Evolutionary conservation across 2,329 filamentous ascomycete genomes (phyloP).

Genomic region (Torrubiellomyces zombiae): DNA sequence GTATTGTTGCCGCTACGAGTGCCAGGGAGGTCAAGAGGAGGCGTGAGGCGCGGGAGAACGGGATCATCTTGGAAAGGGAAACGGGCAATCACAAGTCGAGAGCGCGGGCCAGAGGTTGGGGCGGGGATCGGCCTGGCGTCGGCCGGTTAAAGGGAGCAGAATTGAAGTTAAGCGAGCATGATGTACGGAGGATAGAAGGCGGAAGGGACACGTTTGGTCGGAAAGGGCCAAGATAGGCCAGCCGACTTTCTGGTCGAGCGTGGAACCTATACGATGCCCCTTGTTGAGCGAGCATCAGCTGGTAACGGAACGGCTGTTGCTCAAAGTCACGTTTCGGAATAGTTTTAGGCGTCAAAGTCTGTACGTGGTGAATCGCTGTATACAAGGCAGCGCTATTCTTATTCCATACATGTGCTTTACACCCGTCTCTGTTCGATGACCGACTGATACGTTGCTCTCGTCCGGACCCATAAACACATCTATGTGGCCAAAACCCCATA

Average conservation of each 20-base stretch:
- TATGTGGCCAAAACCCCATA: too few relatives aligned
- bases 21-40: conserved; percentile 54
- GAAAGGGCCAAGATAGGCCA: conserved; percentile 14
- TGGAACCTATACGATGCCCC: neutral
- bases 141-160: conserved; percentile 69
- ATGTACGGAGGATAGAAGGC: conserved; percentile 56
- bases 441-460: too few relatives aligned
- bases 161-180: conserved; percentile 59
- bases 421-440: too few relatives aligned
- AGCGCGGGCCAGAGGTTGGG: conserved; percentile 32
- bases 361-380: too few relatives aligned
- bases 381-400: too few relatives aligned
- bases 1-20: conserved; percentile 55
- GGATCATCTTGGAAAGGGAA: conserved; percentile 62
- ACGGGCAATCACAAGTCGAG: conserved; percentile 21
- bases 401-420: too few relatives aligned
- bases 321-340: too few relatives aligned
- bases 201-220: conserved; percentile 24
- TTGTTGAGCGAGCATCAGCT: too few relatives aligned
- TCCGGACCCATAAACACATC: too few relatives aligned
- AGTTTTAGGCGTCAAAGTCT: too few relatives aligned
- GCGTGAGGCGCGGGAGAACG: conserved; percentile 73
- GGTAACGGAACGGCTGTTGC: too few relatives aligned
- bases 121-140: conserved; percentile 60
- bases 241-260: conserved; percentile 1